Base-by-base conservation (phyloP, 768 basidiomycete genomes). In the Phlebiopsis flavidoalba region DNA sequence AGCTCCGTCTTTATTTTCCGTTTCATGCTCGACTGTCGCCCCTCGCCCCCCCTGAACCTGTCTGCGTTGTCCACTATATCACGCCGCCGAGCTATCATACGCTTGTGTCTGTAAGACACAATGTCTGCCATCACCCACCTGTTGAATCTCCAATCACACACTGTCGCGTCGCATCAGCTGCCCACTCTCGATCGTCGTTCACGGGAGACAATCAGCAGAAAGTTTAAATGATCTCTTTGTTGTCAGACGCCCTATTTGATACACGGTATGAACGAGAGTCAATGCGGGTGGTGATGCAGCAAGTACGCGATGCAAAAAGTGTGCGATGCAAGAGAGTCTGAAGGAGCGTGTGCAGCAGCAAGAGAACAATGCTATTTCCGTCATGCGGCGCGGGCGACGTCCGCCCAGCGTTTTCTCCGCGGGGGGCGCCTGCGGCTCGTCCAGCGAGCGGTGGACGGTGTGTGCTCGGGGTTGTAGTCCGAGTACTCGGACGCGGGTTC, bases 101-200 rank as follows among this genome's bases (percentile, higher is more conserved):
- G 69, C 67, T 69, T 70, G 69, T 70, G 69, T 70, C 69, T 69
- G 62, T 70, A 69, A 67, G 63, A 62, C 67, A 67, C 64, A 64
- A 57, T 65, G 67, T 68, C 63, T 64, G 65, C 65, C 60, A 55
- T 43, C 53, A 58, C 46, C 24, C 52, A 35, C 17, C 35, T 45
- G 58, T 59, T 59, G 49, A 48, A 59, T 58, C 43, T 53, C 21
- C 35, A 56, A 43, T 56, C 37, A 5, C 35, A 33, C 24, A 36
- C 8, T 19, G 12, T 17, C 17, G 21, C 24, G 37, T 19, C 11
- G 17, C 40, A 43, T 43, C 40, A 43, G 17, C 40, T 31, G 35
- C 55, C n/a, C n/a, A n/a, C n/a, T n/a, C n/a, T n/a, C n/a, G n/a
- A n/a, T 12, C 12, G 57, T 19, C 48, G 46, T 3, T 12, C 26